Evolutionary conservation across 2,329 filamentous ascomycete species (phyloP), one percentile per base, ranked within the genome.

Genomic region (Cladosporium sp.): DNA sequence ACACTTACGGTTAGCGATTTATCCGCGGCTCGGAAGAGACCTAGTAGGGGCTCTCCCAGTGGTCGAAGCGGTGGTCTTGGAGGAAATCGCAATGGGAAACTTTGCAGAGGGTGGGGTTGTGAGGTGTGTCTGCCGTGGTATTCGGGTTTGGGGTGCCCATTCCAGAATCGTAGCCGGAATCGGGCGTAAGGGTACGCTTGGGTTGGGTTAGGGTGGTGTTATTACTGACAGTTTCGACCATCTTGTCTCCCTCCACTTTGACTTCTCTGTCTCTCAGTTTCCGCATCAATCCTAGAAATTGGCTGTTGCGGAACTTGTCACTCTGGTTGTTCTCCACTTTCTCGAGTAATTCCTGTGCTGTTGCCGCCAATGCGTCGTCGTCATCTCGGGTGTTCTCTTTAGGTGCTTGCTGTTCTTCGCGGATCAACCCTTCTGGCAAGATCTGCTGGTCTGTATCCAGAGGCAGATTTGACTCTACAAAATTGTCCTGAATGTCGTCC

Each of bases 201-300:
- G 41, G 54, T 43, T 51, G 57, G 51, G 57, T 55, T 47, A 48
- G 57, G 51, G 43, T 43, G 39, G 56, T 40, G 51, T 56, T 55
- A 41, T 54, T 56, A 65, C 67, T 70, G 53, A 64, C 63, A 52
- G 73, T 71, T 61, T 80, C 76, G 40, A 86, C 80, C 61, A 87
- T 75, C 60, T 82, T 80, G 64, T 89, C 84, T 36, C 84, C 86
- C 57, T 88, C 78, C 32, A 93, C 82, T 43, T 79, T 79, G 12
- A 90, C 82, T 70, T 93, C 84, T 50, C 79, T 76, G 62, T 88
- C 83, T 45, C 85, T 79, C 49, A 93, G 80, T 53, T 81, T 79
- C 22, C 86, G 80, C 88, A 95, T 93, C 40, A 95, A 72, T 3
- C 79, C 76, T 1, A 92, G 70, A 62, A 95, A 95, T 52, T 80